Evolutionary conservation across 306 rosid genomes (phyloP).

Genomic region (Psophocarpus tetragonolobus): DNA sequence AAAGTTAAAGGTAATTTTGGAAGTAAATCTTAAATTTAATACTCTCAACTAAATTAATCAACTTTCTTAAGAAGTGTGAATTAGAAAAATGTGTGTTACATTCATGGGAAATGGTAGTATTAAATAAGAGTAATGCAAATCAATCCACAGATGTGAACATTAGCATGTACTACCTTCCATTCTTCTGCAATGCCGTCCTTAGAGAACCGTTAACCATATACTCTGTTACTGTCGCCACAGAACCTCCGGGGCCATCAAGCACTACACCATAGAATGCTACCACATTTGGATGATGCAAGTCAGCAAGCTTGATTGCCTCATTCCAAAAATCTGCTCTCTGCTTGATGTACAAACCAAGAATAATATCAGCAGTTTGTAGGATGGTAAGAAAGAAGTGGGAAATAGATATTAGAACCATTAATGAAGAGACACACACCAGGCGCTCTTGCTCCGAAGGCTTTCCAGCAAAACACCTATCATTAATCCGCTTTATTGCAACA

Average conservation of each 20-base stretch:
- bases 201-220: slow-evolving; percentile 93
- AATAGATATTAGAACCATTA: slow-evolving; percentile 21
- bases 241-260: slow-evolving; percentile 88
- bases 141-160: neutral
- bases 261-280: slow-evolving; percentile 94
- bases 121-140: slow-evolving; percentile 14
- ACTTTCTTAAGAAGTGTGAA: no score
- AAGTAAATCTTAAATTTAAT: no score
- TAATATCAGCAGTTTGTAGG: slow-evolving; percentile 2
- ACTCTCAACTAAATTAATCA: no score
- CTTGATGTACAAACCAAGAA: slow-evolving; percentile 27
- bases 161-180: slow-evolving; percentile 61
- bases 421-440: slow-evolving; percentile 56
- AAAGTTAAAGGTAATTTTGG: no score
- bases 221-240: slow-evolving; percentile 96
- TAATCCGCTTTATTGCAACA: slow-evolving; percentile 91
- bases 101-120: no score
- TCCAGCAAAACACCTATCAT: slow-evolving; percentile 90
- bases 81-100: no score
- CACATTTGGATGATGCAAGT: slow-evolving; percentile 95
- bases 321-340: slow-evolving; percentile 97
- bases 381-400: neutral
- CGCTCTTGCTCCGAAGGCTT: slow-evolving; percentile 91
- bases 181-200: slow-evolving; percentile 80
- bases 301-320: slow-evolving; percentile 95